These are phyloP conservation scores for Alternaria postmessia DNA, from an alignment of 2,329 filamentous ascomycete species.

Conservation along the genomic window DNA sequence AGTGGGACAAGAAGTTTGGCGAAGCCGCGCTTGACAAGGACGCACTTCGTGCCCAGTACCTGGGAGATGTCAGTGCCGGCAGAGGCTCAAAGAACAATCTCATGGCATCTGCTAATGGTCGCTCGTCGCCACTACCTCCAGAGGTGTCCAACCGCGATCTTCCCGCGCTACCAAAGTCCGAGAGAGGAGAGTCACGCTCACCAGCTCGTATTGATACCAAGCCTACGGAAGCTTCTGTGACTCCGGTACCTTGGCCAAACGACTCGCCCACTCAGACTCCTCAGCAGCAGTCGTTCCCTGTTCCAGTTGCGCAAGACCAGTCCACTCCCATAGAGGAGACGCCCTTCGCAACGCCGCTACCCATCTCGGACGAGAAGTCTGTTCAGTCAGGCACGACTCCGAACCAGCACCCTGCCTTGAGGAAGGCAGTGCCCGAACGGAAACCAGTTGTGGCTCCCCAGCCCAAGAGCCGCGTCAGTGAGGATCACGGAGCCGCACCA, in stretches of 20 bases:
- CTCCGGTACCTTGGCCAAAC: slow-evolving; percentile 41
- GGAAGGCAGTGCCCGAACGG: slow-evolving; percentile 42
- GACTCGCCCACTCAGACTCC: slow-evolving; percentile 34
- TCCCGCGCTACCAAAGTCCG: slow-evolving; percentile 52
- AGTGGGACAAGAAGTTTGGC: slow-evolving; percentile 96
- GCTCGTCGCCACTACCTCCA: slow-evolving; percentile 35
- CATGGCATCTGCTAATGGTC: slow-evolving; percentile 41
- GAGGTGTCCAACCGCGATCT: slow-evolving; percentile 50
- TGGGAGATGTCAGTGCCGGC: slow-evolving; percentile 76
- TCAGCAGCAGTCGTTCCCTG: slow-evolving; percentile 40
- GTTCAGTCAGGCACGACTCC: slow-evolving; percentile 25
- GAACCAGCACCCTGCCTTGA: slow-evolving; percentile 55
- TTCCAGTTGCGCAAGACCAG: slow-evolving; percentile 2
- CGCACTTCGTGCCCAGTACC: slow-evolving; percentile 82
- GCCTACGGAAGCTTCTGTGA: slow-evolving; percentile 43
- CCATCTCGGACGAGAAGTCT: slow-evolving; percentile 43
- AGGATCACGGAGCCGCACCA: slow-evolving; percentile 27
- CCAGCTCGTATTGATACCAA: slow-evolving; percentile 34
- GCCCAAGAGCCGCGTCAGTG: slow-evolving; percentile 26
- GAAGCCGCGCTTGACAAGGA: slow-evolving; percentile 90
- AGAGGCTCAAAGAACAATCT: slow-evolving; percentile 66
- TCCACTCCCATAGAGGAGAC: slow-evolving; percentile 2
- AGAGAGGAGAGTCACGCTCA: slow-evolving; percentile 37
- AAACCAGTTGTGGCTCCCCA: slow-evolving; percentile 21
- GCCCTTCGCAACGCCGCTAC: slow-evolving; percentile 8